Evolutionary conservation across 257 asterid species (phyloP), one percentile per base, ranked within the genome.

Genomic region (Ajuga chamaepitys): DNA sequence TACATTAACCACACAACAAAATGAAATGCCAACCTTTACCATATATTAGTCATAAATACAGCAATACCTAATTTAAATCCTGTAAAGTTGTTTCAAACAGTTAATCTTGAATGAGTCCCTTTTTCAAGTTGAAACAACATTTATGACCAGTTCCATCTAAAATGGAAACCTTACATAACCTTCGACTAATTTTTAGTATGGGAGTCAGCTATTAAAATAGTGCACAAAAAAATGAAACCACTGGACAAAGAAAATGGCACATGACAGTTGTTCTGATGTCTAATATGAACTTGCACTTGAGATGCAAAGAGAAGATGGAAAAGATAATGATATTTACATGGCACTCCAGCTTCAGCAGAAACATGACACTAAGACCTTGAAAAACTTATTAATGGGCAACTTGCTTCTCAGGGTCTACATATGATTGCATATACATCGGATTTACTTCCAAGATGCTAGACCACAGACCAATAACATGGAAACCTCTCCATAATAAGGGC

Each of bases 11-110:
- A 60, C 44, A 65, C 45, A 37, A 73, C 60, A 48, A 28, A 56
- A 70, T 61, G 60, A 74, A 52, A 52, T 35, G 20, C 18, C 40
- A 65, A 42, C 47, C 28, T 58, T 10, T 26, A 62, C n/a, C 12
- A 58, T 61, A 48, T 21, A 35, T 22, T 20, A 24, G 35, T 20
- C 17, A 60, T 32, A 22, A 20, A 77, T 45, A 17, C 55, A 50
- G 32, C 60, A 20, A 13, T 21, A 32, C 45, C 52, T 40, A 59
- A 16, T 13, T 18, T 20, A 12, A 40, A 26, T 66, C 30, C 12
- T 11, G 60, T 34, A 41, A 24, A 59, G 12, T 48, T 35, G 51
- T 35, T 8, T 71, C 44, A 24, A 22, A 25, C 25, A 62, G 32
- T 70, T 50, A 44, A 30, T 21, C 55, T 30, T 40, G 34, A 41